Evolutionary conservation across 2,329 filamentous ascomycete species (phyloP).

Genomic region (Calycina herbarum): DNA sequence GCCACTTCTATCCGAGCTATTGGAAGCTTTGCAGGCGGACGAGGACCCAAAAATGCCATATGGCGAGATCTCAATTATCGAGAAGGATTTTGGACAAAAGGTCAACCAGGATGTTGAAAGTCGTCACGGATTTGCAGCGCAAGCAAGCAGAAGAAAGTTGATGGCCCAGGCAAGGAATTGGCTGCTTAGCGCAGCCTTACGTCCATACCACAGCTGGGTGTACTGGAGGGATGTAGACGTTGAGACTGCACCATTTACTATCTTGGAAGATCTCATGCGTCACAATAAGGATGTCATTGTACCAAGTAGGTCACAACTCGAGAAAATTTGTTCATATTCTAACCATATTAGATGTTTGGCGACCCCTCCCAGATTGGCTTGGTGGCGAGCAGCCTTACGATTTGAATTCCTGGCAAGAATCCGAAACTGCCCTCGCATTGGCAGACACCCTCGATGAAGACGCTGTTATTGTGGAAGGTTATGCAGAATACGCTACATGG

Average conservation of each 20-base stretch:
- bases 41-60: slow-evolving; percentile 79
- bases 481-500: slow-evolving; percentile 98
- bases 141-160: slow-evolving; percentile 88
- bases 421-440: slow-evolving; percentile 88
- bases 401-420: slow-evolving; percentile 98
- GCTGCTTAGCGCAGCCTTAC: slow-evolving; percentile 87
- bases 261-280: slow-evolving; percentile 95
- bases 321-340: background rate
- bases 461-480: slow-evolving; percentile 97
- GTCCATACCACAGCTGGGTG: slow-evolving; percentile 97
- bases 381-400: slow-evolving; percentile 98
- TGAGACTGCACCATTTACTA: slow-evolving; percentile 94
- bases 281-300: slow-evolving; percentile 99
- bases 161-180: slow-evolving; percentile 99
- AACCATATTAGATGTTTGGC: slow-evolving; percentile 78
- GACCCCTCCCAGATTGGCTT: slow-evolving; percentile 97
- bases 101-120: slow-evolving; percentile 98
- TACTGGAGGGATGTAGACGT: slow-evolving; percentile 99
- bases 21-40: slow-evolving; percentile 78
- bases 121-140: slow-evolving; percentile 93
- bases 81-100: slow-evolving; percentile 98
- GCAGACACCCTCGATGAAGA: slow-evolving; percentile 96
- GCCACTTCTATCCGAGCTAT: slow-evolving; percentile 68
- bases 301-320: slow-evolving; percentile 69
- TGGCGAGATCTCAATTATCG: slow-evolving; percentile 95